Conservation (phyloP, 768 basidiomycete species). For the Megacollybia marginata region DNA sequence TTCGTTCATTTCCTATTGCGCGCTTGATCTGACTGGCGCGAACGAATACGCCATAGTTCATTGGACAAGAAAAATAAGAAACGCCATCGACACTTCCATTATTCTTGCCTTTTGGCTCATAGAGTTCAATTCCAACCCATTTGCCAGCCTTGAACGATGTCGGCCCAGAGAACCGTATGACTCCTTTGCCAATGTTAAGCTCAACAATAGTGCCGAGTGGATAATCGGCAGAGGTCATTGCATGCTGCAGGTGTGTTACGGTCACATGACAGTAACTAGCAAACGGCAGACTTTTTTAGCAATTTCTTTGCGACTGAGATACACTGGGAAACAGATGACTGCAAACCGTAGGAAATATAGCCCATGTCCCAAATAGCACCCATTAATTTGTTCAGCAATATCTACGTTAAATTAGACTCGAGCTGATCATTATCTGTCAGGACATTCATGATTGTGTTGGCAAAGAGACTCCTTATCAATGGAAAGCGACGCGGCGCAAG, state of each 20-base stretch:
- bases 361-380: too few relatives aligned
- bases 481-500: too few relatives aligned
- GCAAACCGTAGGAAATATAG: too few relatives aligned
- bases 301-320: too few relatives aligned
- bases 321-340: too few relatives aligned
- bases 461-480: too few relatives aligned
- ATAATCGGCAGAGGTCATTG: constrained; percentile 23
- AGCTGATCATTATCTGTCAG: too few relatives aligned
- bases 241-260: not conserved
- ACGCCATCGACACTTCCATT: constrained; percentile 81
- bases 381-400: too few relatives aligned
- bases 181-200: constrained; percentile 73
- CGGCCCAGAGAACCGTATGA: constrained; percentile 78
- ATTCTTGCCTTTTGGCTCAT: constrained; percentile 86
- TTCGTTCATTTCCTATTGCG: constrained; percentile 38
- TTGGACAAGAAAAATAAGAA: constrained; percentile 75
- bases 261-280: too few relatives aligned
- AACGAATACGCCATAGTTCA: constrained; percentile 82
- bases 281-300: too few relatives aligned
- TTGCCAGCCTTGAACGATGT: constrained; percentile 83
- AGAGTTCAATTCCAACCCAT: constrained; percentile 93
- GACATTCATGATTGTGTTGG: too few relatives aligned
- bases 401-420: too few relatives aligned
- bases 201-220: constrained; percentile 71
- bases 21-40: constrained; percentile 76